phyloP scores from a whole-genome alignment of 768 basidiomycete species.

The Leccinum variicolor region DNA sequence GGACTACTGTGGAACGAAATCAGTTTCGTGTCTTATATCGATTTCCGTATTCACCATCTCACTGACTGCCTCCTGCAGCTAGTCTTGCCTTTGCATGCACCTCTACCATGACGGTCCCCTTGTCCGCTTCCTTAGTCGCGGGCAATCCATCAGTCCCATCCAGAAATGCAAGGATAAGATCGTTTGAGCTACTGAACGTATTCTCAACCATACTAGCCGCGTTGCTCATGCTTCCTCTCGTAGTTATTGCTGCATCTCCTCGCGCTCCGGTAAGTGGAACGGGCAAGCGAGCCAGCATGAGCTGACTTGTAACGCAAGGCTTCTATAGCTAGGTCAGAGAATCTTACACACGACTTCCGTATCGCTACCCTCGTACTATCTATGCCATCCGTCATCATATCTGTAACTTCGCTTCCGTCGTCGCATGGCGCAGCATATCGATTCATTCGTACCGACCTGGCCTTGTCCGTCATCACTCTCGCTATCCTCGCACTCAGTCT shows the following conservation, averaged over 20 bases:
- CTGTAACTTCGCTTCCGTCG: constrained; percentile 50
- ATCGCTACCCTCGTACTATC: constrained; percentile 53
- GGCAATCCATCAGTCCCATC: constrained; percentile 11
- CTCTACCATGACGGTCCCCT: constrained; percentile 59
- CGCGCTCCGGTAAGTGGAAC: constrained; percentile 35
- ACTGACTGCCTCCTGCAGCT: constrained; percentile 34
- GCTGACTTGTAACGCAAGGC: constrained; percentile 13
- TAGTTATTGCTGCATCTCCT: constrained; percentile 50
- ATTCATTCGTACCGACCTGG: constrained; percentile 39
- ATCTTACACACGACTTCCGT: constrained; percentile 37
- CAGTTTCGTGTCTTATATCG: constrained; percentile 40
- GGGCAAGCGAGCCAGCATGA: constrained; percentile 22
- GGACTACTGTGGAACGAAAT: constrained; percentile 62
- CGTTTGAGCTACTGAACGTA: constrained; percentile 56
- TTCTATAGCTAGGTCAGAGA: constrained; percentile 2
- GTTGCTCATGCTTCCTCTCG: constrained; percentile 53
- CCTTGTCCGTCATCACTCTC: constrained; percentile 40
- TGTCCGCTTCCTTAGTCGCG: constrained; percentile 59
- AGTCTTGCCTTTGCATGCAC: constrained; percentile 62
- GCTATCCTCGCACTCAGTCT: constrained; percentile 45
- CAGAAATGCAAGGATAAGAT: constrained; percentile 48
- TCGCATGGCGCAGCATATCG: constrained; percentile 43
- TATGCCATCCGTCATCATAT: constrained; percentile 57
- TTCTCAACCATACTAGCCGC: constrained; percentile 48
- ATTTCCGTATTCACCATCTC: constrained; percentile 1